These are phyloP conservation scores for Metschnikowia koreensis DNA, from an alignment of 805 yeast genomes.

Conservation along the genomic window DNA sequence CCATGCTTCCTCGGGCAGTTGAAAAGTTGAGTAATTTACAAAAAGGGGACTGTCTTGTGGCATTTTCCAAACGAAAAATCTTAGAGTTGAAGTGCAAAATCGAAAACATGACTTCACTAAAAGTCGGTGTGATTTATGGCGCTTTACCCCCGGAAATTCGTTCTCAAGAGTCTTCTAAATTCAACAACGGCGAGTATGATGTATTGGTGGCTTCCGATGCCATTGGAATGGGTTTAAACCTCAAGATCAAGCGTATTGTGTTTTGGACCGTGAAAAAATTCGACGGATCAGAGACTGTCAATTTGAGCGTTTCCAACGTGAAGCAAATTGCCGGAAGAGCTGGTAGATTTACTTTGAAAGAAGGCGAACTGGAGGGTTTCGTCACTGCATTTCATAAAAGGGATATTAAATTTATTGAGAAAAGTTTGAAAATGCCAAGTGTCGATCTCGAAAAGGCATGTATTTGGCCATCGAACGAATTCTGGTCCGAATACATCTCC, in stretches of 20 bases:
- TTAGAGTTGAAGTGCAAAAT: slow-evolving; percentile 66
- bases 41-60: slow-evolving; percentile 86
- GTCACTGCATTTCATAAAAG: slow-evolving; percentile 51
- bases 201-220: slow-evolving; percentile 95
- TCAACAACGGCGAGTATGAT: slow-evolving; percentile 77
- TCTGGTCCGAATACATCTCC: slow-evolving; percentile 66
- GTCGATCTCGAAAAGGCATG: slow-evolving; percentile 57
- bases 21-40: slow-evolving; percentile 39
- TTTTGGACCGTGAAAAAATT: slow-evolving; percentile 69
- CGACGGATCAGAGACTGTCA: slow-evolving; percentile 54
- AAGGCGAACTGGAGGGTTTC: slow-evolving; percentile 42
- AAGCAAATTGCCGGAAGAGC: slow-evolving; percentile 98
- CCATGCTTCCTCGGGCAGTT: slow-evolving; percentile 43
- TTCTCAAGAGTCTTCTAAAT: slow-evolving; percentile 73
- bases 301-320: slow-evolving; percentile 60
- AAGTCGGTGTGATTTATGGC: slow-evolving; percentile 91
- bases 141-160: slow-evolving; percentile 95
- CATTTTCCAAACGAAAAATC: slow-evolving; percentile 75
- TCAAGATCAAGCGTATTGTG: slow-evolving; percentile 76
- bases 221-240: slow-evolving; percentile 93
- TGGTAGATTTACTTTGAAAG: slow-evolving; percentile 59
- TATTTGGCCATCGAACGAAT: slow-evolving; percentile 75
- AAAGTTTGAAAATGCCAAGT: slow-evolving; percentile 51
- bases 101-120: slow-evolving; percentile 58
- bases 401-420: slow-evolving; percentile 46